phyloP scores from a whole-genome alignment of 257 asterid genomes.

The Echium plantagineum region DNA sequence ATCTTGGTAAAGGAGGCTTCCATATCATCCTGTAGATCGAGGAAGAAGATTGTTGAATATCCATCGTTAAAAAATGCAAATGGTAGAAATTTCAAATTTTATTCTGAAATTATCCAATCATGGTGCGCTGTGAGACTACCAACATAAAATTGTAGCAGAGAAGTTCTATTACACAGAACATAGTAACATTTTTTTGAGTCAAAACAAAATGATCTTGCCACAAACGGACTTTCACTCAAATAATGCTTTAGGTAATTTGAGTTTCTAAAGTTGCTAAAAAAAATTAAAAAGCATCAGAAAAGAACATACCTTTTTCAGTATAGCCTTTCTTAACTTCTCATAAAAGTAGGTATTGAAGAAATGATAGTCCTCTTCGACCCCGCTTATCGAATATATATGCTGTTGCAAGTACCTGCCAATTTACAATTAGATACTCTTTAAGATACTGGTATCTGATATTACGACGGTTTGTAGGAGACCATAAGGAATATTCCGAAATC shows the following conservation, averaged over 20 bases:
- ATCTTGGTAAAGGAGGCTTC: constrained; percentile 61
- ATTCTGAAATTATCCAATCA: too few relatives aligned
- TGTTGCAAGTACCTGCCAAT: constrained; percentile 69
- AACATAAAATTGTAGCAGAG: neutral
- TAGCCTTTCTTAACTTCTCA: constrained; percentile 60
- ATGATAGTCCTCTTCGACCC: constrained; percentile 35
- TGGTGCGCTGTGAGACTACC: too few relatives aligned
- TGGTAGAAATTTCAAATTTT: neutral
- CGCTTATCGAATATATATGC: constrained; percentile 21
- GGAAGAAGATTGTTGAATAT: neutral
- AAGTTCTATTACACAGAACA: neutral
- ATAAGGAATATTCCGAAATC: neutral
- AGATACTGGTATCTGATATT: too few relatives aligned
- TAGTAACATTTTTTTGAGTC: neutral
- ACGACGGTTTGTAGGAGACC: too few relatives aligned
- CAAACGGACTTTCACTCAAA: neutral
- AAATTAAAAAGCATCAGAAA: constrained; percentile 14
- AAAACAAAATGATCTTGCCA: too few relatives aligned
- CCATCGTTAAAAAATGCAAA: neutral
- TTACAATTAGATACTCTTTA: constrained; percentile 1
- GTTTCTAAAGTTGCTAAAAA: constrained; percentile 1
- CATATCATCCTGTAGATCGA: constrained; percentile 28
- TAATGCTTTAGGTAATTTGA: neutral
- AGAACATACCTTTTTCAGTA: constrained; percentile 40
- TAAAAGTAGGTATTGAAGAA: constrained; percentile 86